Conservation (phyloP, 2,329 filamentous ascomycete species). For the Elsinoe arachidis region DNA sequence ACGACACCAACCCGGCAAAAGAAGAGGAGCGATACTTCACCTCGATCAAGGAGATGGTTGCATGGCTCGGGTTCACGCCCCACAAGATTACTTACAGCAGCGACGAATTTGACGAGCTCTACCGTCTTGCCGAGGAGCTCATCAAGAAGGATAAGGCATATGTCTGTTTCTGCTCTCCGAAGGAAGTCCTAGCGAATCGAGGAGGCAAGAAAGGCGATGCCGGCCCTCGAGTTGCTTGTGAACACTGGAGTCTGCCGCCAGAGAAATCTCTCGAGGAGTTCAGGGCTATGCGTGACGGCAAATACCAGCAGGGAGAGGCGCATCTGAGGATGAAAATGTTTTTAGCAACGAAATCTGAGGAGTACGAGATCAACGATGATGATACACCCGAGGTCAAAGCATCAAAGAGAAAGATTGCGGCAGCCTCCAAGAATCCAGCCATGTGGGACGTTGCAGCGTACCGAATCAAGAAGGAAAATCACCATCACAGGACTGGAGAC, state of each 20-base stretch:
- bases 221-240: conserved; percentile 66
- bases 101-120: conserved; percentile 82
- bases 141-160: conserved; percentile 63
- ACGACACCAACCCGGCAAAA: conserved; percentile 91
- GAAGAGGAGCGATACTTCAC: conserved; percentile 85
- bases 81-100: conserved; percentile 74
- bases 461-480: conserved; percentile 63
- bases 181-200: conserved; percentile 77
- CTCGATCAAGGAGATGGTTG: conserved; percentile 79
- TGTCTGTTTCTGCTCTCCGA: conserved; percentile 79
- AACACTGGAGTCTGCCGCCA: conserved; percentile 64
- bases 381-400: conserved; percentile 27
- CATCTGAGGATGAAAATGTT: conserved; percentile 92
- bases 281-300: conserved; percentile 80
- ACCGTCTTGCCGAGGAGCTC: conserved; percentile 79
- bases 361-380: conserved; percentile 26
- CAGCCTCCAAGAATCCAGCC: conserved; percentile 67
- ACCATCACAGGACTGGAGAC: conserved; percentile 69
- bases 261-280: conserved; percentile 78
- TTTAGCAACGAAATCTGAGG: conserved; percentile 38
- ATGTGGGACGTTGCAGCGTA: conserved; percentile 97
- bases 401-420: conserved; percentile 27
- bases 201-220: conserved; percentile 60
- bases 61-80: conserved; percentile 80
- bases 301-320: conserved; percentile 76